Base-by-base conservation (phyloP, 2,329 filamentous ascomycete species). In the Hypoxylon rubiginosum region DNA sequence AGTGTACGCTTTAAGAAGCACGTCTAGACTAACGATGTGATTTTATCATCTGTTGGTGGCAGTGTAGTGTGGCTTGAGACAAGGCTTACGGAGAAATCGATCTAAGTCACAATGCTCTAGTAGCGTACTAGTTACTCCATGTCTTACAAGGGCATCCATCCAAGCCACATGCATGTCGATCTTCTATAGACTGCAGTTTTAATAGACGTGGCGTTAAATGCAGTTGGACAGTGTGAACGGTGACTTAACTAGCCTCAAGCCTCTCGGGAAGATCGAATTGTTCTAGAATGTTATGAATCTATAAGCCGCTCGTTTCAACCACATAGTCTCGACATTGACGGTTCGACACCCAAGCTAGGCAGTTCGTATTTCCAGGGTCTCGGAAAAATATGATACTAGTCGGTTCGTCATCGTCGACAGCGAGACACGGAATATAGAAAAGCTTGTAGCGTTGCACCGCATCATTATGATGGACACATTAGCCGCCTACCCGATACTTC, bases 231-330 rank as follows among this genome's bases (percentile, higher is more conserved):
- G 34, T 34, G 7, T 28, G 28, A 15, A 26, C 11, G 21, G 24
- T 7, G 34, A 19, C 36, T 51, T 55, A 41, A 45, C 56, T 58
- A 57, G 58, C 45, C 24, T 11, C 41, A 53, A 50, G 59, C 64
- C 39, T 55, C 41, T 46, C 26, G 52, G 41, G 41, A 49, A 51
- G 19, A 34, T 60, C 9, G 63, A 66, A 66, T 41, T 5, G 52
- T 68, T 66, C 66, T 66, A 66, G 66, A 68, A 66, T 48, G 58
- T 56, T 48, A 7, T 39, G 32, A 39, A 39, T 39, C 34, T 39
- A 54, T 32, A 48, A 26, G 19, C 21, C 55, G 59, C 46, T 63
- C 17, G 28, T 53, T 34, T 53, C 49, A 63, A 53, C 56, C 8
- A 3, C 10, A 45, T 21, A 43, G n/a, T 9, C 15, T 57, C 32